Conservation (phyloP, 2,329 filamentous ascomycete species). For the Diaporthe longicolla region DNA sequence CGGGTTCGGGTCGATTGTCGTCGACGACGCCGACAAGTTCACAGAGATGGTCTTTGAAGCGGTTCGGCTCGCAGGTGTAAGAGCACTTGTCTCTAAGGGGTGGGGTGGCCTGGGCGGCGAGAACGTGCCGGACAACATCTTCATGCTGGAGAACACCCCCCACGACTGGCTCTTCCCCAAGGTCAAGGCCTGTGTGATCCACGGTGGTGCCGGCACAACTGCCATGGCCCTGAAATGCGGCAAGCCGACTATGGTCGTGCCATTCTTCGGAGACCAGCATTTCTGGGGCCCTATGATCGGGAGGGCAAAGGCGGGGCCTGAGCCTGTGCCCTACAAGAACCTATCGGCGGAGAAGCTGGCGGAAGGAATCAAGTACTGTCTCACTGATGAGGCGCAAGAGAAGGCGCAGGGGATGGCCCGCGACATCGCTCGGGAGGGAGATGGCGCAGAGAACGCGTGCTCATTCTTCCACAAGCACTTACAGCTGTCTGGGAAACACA, state of each 20-base stretch:
- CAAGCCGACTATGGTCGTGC: constrained; percentile 81
- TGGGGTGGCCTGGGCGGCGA: constrained; percentile 80
- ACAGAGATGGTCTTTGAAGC: constrained; percentile 81
- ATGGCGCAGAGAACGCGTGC: constrained; percentile 79
- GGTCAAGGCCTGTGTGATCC: constrained; percentile 77
- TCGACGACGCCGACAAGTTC: constrained; percentile 78
- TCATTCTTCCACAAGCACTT: constrained; percentile 75
- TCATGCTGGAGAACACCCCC: constrained; percentile 80
- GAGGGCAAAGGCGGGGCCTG: constrained; percentile 74
- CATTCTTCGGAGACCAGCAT: constrained; percentile 84
- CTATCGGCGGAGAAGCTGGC: constrained; percentile 74
- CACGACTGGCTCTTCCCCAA: constrained; percentile 84
- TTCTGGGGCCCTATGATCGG: constrained; percentile 83
- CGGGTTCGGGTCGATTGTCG: constrained; percentile 82
- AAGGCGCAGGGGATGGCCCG: constrained; percentile 73
- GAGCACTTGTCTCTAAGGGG: constrained; percentile 80
- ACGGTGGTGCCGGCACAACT: constrained; percentile 84
- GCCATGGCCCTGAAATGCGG: constrained; percentile 80
- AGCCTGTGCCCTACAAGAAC: constrained; percentile 77
- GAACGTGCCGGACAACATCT: constrained; percentile 73
- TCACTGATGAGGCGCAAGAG: constrained; percentile 71
- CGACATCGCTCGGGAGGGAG: constrained; percentile 73
- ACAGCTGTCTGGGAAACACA: constrained; percentile 62
- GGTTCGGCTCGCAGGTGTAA: constrained; percentile 74
- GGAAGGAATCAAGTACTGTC: constrained; percentile 78